These are phyloP conservation scores for Verbascum thapsus DNA, from an alignment of 257 asterid species.

Conservation along the genomic window DNA sequence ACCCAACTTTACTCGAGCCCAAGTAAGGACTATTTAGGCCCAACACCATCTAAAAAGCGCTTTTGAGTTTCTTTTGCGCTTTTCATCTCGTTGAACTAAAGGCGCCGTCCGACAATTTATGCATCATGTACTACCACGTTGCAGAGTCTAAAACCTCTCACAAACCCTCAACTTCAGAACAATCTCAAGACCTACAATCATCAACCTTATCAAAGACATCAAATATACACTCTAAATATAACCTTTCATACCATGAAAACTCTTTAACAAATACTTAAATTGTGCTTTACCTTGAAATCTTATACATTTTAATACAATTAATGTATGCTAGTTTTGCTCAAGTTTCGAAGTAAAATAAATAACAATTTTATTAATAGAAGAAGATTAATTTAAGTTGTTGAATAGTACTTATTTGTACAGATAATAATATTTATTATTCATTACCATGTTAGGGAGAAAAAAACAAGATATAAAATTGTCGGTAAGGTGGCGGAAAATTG, in stretches of 20 bases:
- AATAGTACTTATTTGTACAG: background rate
- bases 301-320: too few relatives aligned
- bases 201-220: constrained; percentile 42
- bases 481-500: constrained; percentile 31
- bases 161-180: constrained; percentile 42
- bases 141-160: constrained; percentile 26
- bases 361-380: background rate
- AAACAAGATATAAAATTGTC: constrained; percentile 3
- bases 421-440: too few relatives aligned
- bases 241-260: too few relatives aligned
- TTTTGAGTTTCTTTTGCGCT: background rate
- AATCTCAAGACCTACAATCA: constrained; percentile 48
- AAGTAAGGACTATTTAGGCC: background rate
- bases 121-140: constrained; percentile 5
- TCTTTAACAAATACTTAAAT: too few relatives aligned
- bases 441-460: background rate
- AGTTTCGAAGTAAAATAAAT: too few relatives aligned
- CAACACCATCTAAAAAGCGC: background rate
- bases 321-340: too few relatives aligned
- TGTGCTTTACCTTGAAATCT: too few relatives aligned
- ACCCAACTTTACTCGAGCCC: too few relatives aligned
- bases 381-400: background rate
- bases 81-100: background rate
- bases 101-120: background rate
- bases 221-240: constrained; percentile 34